Conservation (phyloP, 169 alveolate species). For the Besnoitia besnoiti region DNA sequence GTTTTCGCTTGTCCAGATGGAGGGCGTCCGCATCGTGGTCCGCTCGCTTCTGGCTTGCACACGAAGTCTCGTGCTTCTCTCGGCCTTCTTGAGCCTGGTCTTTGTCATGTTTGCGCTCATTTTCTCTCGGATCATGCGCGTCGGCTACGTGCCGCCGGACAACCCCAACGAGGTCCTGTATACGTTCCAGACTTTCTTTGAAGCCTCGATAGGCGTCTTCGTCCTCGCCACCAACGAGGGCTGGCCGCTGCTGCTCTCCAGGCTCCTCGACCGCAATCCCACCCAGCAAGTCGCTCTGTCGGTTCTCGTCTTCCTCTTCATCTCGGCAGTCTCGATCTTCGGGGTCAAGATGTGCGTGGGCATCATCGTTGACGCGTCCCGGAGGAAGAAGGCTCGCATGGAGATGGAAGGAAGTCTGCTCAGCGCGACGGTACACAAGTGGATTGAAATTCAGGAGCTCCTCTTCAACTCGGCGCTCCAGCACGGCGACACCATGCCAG, state of each 20-base stretch:
- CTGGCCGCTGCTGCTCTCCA: slow-evolving; percentile 61
- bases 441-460: slow-evolving; percentile 65
- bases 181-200: slow-evolving; percentile 20
- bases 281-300: not conserved
- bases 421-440: slow-evolving; percentile 65
- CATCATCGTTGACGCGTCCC: slow-evolving; percentile 62
- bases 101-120: not conserved
- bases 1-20: not conserved
- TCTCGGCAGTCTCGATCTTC: slow-evolving; percentile 47
- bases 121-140: not conserved
- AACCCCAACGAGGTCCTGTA: not conserved
- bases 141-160: slow-evolving; percentile 7
- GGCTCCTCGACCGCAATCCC: slow-evolving; percentile 41
- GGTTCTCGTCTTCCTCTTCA: slow-evolving; percentile 36
- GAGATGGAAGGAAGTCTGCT: slow-evolving; percentile 61
- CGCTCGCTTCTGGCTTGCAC: slow-evolving; percentile 25
- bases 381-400: slow-evolving; percentile 53
- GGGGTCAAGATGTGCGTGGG: slow-evolving; percentile 65
- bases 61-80: not conserved
- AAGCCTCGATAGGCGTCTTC: slow-evolving; percentile 52
- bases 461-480: slow-evolving; percentile 17
- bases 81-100: not conserved
- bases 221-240: slow-evolving; percentile 65
- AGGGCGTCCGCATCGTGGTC: slow-evolving; percentile 3
- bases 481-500: slow-evolving; percentile 41